Evolutionary conservation across 2,329 filamentous ascomycete species (phyloP).

Genomic region (Epichloe sp.): DNA sequence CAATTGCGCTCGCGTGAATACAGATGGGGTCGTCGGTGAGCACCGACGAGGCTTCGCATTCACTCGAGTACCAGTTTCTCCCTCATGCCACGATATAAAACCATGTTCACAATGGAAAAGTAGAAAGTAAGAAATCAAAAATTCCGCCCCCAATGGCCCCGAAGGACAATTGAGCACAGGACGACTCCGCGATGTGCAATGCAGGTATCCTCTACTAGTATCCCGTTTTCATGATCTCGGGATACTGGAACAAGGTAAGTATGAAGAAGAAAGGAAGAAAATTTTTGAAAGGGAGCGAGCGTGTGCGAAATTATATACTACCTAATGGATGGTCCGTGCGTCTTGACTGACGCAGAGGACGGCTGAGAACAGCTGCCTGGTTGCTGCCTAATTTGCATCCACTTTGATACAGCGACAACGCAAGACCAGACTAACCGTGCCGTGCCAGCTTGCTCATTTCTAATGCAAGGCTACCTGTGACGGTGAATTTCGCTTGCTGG

Average conservation of each 20-base stretch:
- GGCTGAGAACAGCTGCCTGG: conserved; percentile 3
- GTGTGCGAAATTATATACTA: conserved; percentile 11
- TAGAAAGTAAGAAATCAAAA: conserved; percentile 26
- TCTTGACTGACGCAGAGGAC: background rate
- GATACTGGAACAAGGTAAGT: conserved; percentile 36
- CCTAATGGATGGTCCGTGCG: conserved; percentile 11
- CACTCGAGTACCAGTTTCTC: background rate
- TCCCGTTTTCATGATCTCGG: conserved; percentile 30
- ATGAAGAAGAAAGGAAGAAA: conserved; percentile 28
- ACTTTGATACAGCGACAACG: background rate
- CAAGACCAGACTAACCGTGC: background rate
- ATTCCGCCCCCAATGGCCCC: conserved; percentile 37
- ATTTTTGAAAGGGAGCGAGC: conserved; percentile 6
- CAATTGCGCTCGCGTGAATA: background rate
- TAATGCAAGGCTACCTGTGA: too few relatives aligned
- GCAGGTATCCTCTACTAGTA: conserved; percentile 33
- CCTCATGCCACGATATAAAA: background rate
- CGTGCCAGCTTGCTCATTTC: too few relatives aligned
- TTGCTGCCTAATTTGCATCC: conserved; percentile 6
- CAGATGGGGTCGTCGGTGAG: too few relatives aligned
- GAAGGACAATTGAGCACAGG: conserved; percentile 36
- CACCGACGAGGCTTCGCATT: background rate
- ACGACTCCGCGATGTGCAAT: conserved; percentile 40
- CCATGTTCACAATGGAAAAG: conserved; percentile 5
- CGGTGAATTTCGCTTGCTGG: too few relatives aligned